Evolutionary conservation across 1,139 yeast species (phyloP), one percentile per base, ranked within the genome.

Genomic region (Candida sojae): DNA sequence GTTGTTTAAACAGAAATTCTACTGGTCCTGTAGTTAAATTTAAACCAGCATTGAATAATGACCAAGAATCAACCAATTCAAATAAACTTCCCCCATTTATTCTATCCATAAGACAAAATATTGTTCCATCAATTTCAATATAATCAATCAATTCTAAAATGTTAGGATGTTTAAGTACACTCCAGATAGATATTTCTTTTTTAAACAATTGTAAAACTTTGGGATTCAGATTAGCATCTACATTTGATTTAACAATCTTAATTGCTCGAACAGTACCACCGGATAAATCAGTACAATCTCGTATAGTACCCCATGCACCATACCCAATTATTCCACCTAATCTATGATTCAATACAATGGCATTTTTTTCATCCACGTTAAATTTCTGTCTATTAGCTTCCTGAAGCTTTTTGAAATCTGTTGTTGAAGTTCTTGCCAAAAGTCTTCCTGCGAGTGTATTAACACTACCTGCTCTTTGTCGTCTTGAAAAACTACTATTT

Each of bases 271-370:
- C 67, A 6, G 69, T 67, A 1, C 84, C 84, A 43, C 68, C 66
- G 21, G 55, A 44, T 8, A 53, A 46, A 31, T 63, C 69, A 41
- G 59, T 60, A 53, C 95, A 89, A 62, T 88, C 95, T 51, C 96
- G 72, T n/a, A 92, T 87, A 32, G 87, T 80, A 3, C 96, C 96
- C 87, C 95, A 91, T 0, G 97, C 96, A 8, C 98, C 98, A 61
- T 81, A 82, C 0, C 97, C 97, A 53, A 91, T 84, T n/a, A 86
- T 79, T 55, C 82, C 83, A 0, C 96, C 96, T 38, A 87, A 61
- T 38, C 71, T 79, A 67, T 84, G 82, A 9, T 77, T 81, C 71
- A 85, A 59, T 0, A 86, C 79, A 9, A 74, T 58, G 6, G 86
- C 83, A 0, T 90, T 92, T 51, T 77, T 75, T 53, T 83, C 88